Base-by-base conservation (phyloP, 2,329 filamentous ascomycete genomes). In the Gremmenia infestans region DNA sequence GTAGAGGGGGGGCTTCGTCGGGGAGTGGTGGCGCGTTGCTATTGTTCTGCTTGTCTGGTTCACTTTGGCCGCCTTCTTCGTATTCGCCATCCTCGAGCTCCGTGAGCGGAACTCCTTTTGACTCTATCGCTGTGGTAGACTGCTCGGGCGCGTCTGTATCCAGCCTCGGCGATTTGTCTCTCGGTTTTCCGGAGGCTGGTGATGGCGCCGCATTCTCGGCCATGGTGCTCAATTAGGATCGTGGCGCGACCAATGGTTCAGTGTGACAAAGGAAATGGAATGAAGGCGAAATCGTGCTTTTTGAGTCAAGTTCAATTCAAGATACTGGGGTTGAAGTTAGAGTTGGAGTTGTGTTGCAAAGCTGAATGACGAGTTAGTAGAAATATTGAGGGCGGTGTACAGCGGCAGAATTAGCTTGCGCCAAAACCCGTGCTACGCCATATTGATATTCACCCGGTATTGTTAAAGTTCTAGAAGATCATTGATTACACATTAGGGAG, bases 1-100 rank as follows among this genome's bases (percentile, higher is more conserved):
- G 82, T 3, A 71, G 66, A 23, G 70, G 69, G 9, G 67, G 66
- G 22, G 65, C 52, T 61, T 71, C 66, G 25, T 68, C 58, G 12
- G 68, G 68, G 49, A 81, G 71, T 45, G 77, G 77, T 52, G 76
- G 77, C 56, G 70, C 65, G 57, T 74, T 52, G 47, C 59, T 50
- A 12, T 53, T 52, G 14, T 36, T 52, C 42, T 55, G 55, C 32
- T 53, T 50, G 12, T 47, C 48, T 15, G 48, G 53, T 54, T 62
- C 56, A 5, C 43, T 45, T 53, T 37, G 49, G 28, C 7, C 25
- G 2, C 48, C 42, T 48, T 57, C 54, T 17, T 28, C 36, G 8
- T 57, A 51, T 74, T 73, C 54, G 66, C 69, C 57, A 19, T 65
- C 56, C 15, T 58, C 49, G n/a, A 25, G 22, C 28, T 53, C 52